phyloP scores from a whole-genome alignment of 2,329 filamentous ascomycete genomes.

The Aspergillus puulaauensis region DNA sequence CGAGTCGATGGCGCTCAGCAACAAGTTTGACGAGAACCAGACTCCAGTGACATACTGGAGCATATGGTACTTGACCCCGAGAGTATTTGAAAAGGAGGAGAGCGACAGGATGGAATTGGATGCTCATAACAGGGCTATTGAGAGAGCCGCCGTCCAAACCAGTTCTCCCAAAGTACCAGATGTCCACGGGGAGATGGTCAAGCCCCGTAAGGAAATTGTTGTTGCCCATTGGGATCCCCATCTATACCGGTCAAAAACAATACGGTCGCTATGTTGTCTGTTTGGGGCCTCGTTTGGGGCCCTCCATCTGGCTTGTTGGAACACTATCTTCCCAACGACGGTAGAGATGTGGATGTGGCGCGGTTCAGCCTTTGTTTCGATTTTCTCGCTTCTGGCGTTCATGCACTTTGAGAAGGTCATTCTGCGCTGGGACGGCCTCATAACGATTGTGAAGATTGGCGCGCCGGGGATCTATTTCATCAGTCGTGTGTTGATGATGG shows the following conservation, averaged over 20 bases:
- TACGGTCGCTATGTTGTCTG: not conserved
- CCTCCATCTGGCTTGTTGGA: slow-evolving; percentile 6
- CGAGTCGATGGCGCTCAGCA: not conserved
- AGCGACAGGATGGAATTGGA: no score
- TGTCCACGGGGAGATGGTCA: not conserved
- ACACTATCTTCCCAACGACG: not conserved
- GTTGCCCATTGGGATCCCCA: slow-evolving; percentile 6
- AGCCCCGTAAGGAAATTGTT: not conserved
- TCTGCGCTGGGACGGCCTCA: not conserved
- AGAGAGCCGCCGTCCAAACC: no score
- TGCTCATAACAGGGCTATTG: no score
- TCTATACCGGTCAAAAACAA: slow-evolving; percentile 2
- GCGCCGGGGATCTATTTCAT: not conserved
- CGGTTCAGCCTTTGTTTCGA: not conserved
- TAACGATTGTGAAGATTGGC: not conserved
- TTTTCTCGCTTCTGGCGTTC: not conserved
- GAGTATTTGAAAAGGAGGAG: slow-evolving; percentile 6
- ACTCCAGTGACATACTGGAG: not conserved
- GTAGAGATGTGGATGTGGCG: slow-evolving; percentile 2
- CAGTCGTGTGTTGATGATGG: slow-evolving; percentile 5
- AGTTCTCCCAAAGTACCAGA: no score
- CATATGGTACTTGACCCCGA: slow-evolving; percentile 1
- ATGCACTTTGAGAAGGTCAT: slow-evolving; percentile 6
- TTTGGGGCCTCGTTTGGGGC: slow-evolving; percentile 4
- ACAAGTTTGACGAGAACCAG: slow-evolving; percentile 1